Conservation (phyloP, 2,329 filamentous ascomycete species). For the Pseudogymnoascus sp. region DNA sequence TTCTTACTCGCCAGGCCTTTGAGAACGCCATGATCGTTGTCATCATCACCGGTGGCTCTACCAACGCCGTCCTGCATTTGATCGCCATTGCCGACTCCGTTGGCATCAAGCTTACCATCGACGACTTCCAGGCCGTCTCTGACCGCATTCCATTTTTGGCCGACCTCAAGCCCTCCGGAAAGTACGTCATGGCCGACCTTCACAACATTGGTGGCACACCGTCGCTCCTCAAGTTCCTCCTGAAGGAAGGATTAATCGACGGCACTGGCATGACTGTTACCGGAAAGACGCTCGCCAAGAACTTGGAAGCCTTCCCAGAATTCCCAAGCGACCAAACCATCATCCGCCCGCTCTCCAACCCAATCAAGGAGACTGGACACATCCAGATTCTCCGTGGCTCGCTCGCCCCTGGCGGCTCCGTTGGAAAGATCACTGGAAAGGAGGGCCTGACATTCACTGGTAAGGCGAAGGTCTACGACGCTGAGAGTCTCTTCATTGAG, state of each 20-base stretch:
- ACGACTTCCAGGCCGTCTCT: constrained; percentile 79
- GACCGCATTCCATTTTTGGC: constrained; percentile 74
- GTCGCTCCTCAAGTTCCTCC: constrained; percentile 50
- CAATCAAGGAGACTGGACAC: constrained; percentile 66
- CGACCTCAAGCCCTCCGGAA: constrained; percentile 72
- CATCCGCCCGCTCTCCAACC: constrained; percentile 61
- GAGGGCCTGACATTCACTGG: constrained; percentile 63
- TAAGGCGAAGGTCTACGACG: constrained; percentile 64
- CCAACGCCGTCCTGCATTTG: constrained; percentile 78
- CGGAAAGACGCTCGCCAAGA: constrained; percentile 52
- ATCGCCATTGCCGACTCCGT: constrained; percentile 79
- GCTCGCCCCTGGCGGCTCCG: constrained; percentile 62
- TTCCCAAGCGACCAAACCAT: constrained; percentile 66
- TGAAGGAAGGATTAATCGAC: constrained; percentile 52
- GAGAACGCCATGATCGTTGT: constrained; percentile 81
- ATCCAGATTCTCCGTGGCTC: constrained; percentile 67
- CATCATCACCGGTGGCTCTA: constrained; percentile 77
- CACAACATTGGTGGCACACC: constrained; percentile 52
- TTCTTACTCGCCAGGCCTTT: constrained; percentile 73
- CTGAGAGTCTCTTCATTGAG: constrained; percentile 61
- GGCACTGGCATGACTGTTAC: constrained; percentile 56
- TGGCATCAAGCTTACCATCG: constrained; percentile 74
- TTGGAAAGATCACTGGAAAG: constrained; percentile 73
- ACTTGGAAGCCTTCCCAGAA: constrained; percentile 51
- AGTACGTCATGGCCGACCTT: constrained; percentile 56